Evolutionary conservation across 1,284 basidiomycete species (phyloP).

Genomic region (Sporisorium iseilematis-ciliati): DNA sequence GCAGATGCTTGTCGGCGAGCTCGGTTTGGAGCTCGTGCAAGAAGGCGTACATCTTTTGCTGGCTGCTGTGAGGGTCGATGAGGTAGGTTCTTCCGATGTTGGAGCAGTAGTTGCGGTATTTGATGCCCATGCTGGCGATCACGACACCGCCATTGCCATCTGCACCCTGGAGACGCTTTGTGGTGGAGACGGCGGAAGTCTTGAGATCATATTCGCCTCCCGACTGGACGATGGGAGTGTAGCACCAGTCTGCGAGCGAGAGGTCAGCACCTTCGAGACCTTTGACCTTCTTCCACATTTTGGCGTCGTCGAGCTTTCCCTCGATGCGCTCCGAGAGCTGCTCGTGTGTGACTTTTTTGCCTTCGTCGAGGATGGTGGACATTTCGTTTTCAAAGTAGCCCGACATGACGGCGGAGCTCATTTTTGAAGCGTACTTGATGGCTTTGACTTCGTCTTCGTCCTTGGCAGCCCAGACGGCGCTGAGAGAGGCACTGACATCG

Average conservation of each 20-base stretch:
- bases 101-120: conserved; percentile 92
- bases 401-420: conserved; percentile 87
- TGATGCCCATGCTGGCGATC: conserved; percentile 86
- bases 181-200: conserved; percentile 85
- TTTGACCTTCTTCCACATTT: conserved; percentile 76
- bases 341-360: conserved; percentile 89
- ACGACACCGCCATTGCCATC: conserved; percentile 83
- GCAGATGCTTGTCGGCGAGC: conserved; percentile 78
- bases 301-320: conserved; percentile 84
- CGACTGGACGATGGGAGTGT: conserved; percentile 94
- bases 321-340: conserved; percentile 86
- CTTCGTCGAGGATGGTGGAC: conserved; percentile 89
- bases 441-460: conserved; percentile 81
- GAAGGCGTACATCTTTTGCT: conserved; percentile 79
- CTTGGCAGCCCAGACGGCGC: conserved; percentile 85
- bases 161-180: conserved; percentile 76
- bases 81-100: conserved; percentile 94
- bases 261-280: conserved; percentile 77
- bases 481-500: conserved; percentile 83
- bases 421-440: conserved; percentile 76
- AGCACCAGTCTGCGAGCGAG: conserved; percentile 88
- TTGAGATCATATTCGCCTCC: conserved; percentile 90
- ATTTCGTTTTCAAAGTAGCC: conserved; percentile 89
- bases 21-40: conserved; percentile 84
- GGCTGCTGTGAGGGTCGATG: conserved; percentile 84